Evolutionary conservation across 2,329 filamentous ascomycete genomes (phyloP), one percentile per base, ranked within the genome.

Genomic region (Xenoacremonium recifei): DNA sequence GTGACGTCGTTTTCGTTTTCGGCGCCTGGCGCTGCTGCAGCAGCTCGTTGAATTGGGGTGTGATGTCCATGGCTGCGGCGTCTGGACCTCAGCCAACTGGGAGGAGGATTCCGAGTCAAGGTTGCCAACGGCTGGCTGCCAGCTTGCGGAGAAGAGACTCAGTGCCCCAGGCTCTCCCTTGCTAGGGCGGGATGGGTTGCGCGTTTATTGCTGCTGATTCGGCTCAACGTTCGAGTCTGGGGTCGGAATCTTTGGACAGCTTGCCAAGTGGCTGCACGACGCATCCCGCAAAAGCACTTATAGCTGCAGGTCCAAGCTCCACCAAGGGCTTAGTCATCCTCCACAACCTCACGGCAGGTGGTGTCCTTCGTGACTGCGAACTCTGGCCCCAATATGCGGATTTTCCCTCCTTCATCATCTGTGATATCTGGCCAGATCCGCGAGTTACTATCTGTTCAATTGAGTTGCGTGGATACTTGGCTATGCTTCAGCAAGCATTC

Each of bases 31-130:
- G 79, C 54, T 75, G 69, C 57, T 76, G 76, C 18, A 92, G 75
- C 35, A 85, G 74, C 62, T 83, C 73, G 62, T 89, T 83, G 68
- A 92, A 85, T 33, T 76, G 62, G 27, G 80, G 70, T 7, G 86
- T 89, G 45, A 90, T 73, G 62, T 91, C 77, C 73, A 80, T 79
- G 37, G 6, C 20, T 18, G 49, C 42, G 40, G 18, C 23, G 38
- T 44, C 17, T 40, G 43, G n/a, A n/a, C n/a, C n/a, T n/a, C 32
- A 48, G 38, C 47, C 43, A 42, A 35, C 17, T 33, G 19, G 27
- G 23, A 37, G 27, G 20, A 25, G 47, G 39, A 34, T 35, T 39
- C 40, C 38, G 32, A 36, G 30, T 27, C 31, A 19, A 21, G 4
- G 37, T 32, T 29, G 23, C 17, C 29, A n/a, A 39, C 7, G 29